Percentiles rank a stretch among this genome's conserved stretches.
phyloP scores from a whole-genome alignment of 176 grass and related monocot species.

The Bonia amplexicaulis region DNA sequence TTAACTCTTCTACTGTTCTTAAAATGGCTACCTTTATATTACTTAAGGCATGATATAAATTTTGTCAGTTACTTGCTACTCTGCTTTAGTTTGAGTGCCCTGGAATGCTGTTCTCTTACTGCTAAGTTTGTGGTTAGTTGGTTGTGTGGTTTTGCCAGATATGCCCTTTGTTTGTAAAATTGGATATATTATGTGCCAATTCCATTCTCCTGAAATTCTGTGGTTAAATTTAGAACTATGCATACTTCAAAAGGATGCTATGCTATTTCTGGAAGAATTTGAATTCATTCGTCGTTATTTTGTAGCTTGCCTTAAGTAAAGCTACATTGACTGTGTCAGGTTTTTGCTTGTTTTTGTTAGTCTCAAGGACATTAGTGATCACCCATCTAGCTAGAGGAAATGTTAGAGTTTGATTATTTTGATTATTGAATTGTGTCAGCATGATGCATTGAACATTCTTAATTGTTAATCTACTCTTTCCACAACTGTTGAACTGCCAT shows the following conservation, averaged over 20 bases:
- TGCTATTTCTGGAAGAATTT: background rate
- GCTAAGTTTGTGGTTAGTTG: background rate
- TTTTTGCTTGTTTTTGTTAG: background rate
- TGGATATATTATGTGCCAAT: background rate
- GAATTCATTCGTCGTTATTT: background rate
- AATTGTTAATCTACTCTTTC: background rate
- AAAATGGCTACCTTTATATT: background rate
- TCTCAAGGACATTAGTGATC: background rate
- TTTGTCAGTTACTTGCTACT: background rate
- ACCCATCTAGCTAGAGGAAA: background rate
- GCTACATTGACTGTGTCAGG: background rate
- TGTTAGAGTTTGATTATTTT: background rate
- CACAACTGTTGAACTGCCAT: slow-evolving; percentile 6
- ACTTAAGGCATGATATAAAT: background rate
- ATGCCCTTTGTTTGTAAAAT: background rate
- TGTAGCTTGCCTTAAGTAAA: background rate
- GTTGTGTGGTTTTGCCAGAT: background rate
- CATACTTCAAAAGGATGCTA: background rate
- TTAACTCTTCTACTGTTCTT: background rate
- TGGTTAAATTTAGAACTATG: background rate
- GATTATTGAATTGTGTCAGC: background rate
- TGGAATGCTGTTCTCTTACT: background rate
- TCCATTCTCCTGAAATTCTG: background rate
- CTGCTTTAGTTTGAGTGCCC: background rate
- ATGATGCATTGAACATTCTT: background rate